Percentiles rank a stretch among this genome's conserved stretches.
These are phyloP conservation scores for Botrytis hyacinthi DNA, from an alignment of 2,329 filamentous ascomycete species.

Conservation along the genomic window DNA sequence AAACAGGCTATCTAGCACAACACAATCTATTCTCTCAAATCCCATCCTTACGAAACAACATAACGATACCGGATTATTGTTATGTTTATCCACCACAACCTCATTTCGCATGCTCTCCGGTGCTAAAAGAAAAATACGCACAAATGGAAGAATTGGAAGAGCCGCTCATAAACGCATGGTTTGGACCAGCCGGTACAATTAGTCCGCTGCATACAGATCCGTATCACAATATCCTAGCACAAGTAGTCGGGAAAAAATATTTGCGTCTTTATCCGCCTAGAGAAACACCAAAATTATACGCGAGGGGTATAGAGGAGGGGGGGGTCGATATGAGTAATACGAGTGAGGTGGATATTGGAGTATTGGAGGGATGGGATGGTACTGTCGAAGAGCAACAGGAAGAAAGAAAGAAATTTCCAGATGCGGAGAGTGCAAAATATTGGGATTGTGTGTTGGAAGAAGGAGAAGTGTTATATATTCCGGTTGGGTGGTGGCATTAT, in stretches of 20 bases:
- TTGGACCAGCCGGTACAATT: constrained; percentile 83
- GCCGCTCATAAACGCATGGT: constrained; percentile 85
- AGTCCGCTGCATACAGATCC: constrained; percentile 92
- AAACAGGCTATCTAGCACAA: constrained; percentile 84
- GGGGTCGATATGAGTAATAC: constrained; percentile 94
- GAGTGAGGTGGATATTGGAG: constrained; percentile 72
- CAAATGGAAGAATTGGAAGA: constrained; percentile 48
- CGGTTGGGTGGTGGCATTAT: constrained; percentile 98
- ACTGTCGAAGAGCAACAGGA: constrained; percentile 26
- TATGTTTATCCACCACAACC: constrained; percentile 63
- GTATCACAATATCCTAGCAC: constrained; percentile 87
- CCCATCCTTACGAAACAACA: constrained; percentile 71
- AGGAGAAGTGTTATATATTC: constrained; percentile 86
- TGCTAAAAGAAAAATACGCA: constrained; percentile 39
- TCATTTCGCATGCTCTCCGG: constrained; percentile 49
- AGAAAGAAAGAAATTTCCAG: constrained; percentile 29
- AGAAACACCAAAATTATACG: constrained; percentile 57
- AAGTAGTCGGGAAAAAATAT: constrained; percentile 89
- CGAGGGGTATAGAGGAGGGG: constrained; percentile 57
- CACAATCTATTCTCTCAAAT: constrained; percentile 85
- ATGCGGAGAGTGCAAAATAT: constrained; percentile 34
- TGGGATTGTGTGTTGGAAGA: constrained; percentile 75
- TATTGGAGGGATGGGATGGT: constrained; percentile 60
- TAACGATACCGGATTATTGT: constrained; percentile 80
- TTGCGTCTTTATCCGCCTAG: constrained; percentile 78